A percentile compares a stretch with the other conserved stretches of the same genome.
Conservation (phyloP, 371 early-diverging fungal species). For the Mortierella sp. region DNA sequence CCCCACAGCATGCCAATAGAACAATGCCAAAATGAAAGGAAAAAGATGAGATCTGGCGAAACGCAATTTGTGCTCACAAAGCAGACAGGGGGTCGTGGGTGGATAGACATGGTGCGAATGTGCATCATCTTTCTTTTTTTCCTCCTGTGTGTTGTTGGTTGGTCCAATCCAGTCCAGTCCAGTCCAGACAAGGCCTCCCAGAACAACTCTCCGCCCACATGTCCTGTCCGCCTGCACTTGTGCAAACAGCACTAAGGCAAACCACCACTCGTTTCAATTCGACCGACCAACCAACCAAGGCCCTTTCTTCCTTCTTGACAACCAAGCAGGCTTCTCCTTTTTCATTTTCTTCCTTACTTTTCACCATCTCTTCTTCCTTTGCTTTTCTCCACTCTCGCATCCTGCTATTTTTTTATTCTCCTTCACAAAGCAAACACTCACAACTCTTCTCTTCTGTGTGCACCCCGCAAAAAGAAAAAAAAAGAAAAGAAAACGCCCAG, state of each 20-base stretch:
- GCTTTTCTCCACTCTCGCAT: not conserved
- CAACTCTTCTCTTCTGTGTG: no score
- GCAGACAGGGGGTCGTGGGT: not conserved
- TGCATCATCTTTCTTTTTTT: not conserved
- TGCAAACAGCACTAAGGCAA: not conserved
- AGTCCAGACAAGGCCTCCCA: no score
- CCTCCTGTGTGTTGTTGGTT: not conserved
- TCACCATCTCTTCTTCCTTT: not conserved
- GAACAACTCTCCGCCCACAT: not conserved
- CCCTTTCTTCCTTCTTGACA: not conserved
- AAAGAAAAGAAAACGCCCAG: not conserved
- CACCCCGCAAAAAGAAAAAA: not conserved
- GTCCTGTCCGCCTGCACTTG: no score
- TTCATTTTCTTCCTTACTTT: not conserved
- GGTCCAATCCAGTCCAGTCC: not conserved
- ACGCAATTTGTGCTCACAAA: not conserved
- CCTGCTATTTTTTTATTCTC: not conserved
- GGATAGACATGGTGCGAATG: not conserved
- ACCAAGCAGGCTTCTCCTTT: not conserved
- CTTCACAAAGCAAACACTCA: no score
- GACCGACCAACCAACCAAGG: not conserved
- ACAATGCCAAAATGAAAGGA: no score
- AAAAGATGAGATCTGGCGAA: not conserved
- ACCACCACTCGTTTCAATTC: not conserved
- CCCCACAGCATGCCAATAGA: slow-evolving; percentile 7